Conservation (phyloP, 2,329 filamentous ascomycete species). For the Penicillium sp. region DNA sequence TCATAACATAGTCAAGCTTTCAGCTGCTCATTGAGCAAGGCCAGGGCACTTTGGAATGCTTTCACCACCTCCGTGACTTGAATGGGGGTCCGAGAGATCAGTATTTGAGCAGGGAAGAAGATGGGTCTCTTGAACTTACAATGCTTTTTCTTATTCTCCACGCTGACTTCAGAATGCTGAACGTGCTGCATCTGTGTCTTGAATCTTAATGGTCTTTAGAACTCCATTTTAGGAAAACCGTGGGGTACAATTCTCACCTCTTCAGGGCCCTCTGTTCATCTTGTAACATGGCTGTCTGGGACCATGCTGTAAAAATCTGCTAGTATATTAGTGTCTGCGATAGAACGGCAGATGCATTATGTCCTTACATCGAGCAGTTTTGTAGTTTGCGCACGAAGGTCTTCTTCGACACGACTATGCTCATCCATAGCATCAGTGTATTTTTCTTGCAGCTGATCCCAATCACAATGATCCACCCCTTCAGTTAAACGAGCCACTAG, state of each 20-base stretch:
- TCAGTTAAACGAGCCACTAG: slow-evolving; percentile 44
- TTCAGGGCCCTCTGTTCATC: slow-evolving; percentile 78
- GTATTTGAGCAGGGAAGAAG: not conserved
- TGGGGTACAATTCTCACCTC: slow-evolving; percentile 53
- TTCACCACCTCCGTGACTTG: slow-evolving; percentile 46
- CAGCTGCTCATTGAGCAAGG: slow-evolving; percentile 40
- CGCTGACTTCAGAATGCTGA: slow-evolving; percentile 67
- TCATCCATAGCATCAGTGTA: slow-evolving; percentile 67
- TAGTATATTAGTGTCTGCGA: not conserved
- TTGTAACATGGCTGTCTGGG: slow-evolving; percentile 66
- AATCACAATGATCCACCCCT: slow-evolving; percentile 64
- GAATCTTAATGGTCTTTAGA: slow-evolving; percentile 52
- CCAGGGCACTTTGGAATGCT: slow-evolving; percentile 50
- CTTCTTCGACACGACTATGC: slow-evolving; percentile 63
- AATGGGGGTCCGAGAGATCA: slow-evolving; percentile 10
- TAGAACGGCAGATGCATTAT: not conserved
- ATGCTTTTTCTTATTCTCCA: slow-evolving; percentile 75
- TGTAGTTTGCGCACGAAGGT: slow-evolving; percentile 67
- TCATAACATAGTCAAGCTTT: slow-evolving; percentile 11
- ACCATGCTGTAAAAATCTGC: slow-evolving; percentile 80
- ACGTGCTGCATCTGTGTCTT: slow-evolving; percentile 78
- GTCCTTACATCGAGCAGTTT: slow-evolving; percentile 61
- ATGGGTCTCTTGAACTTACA: slow-evolving; percentile 57
- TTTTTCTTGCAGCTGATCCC: slow-evolving; percentile 70
- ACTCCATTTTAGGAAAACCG: not conserved